These are phyloP conservation scores for Tilletia caries DNA, from an alignment of 1,284 basidiomycete species.

Conservation along the genomic window DNA sequence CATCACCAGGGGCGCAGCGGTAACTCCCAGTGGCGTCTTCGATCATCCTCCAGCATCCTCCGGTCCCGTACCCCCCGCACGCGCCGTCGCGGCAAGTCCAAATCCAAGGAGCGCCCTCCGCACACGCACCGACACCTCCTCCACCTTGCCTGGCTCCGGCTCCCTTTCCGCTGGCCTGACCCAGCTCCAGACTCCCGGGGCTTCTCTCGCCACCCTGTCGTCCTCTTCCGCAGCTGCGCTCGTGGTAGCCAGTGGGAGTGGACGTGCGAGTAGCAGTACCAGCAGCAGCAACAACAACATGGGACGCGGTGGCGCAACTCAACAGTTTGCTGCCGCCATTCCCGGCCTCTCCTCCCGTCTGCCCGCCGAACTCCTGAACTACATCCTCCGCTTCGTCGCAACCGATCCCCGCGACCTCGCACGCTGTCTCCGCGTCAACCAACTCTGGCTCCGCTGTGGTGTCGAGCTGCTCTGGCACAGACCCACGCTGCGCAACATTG, in stretches of 20 bases:
- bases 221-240: neutral
- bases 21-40: slow-evolving; percentile 7
- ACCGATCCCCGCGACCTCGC: slow-evolving; percentile 67
- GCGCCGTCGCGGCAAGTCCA: slow-evolving; percentile 8
- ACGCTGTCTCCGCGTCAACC: slow-evolving; percentile 66
- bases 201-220: neutral
- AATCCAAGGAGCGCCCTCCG: slow-evolving; percentile 11
- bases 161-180: slow-evolving; percentile 5
- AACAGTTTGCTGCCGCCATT: neutral
- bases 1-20: neutral
- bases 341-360: slow-evolving; percentile 53
- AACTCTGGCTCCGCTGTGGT: slow-evolving; percentile 90
- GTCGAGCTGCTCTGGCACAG: slow-evolving; percentile 95
- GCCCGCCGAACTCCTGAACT: slow-evolving; percentile 86
- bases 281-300: neutral
- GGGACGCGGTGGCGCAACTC: neutral
- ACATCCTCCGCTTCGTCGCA: slow-evolving; percentile 82
- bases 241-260: neutral
- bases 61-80: slow-evolving; percentile 3
- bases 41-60: neutral
- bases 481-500: slow-evolving; percentile 68
- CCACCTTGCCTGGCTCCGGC: neutral
- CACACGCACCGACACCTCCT: neutral
- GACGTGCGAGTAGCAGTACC: too few species aligned
- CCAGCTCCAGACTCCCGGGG: slow-evolving; percentile 2